These are phyloP conservation scores for Syzygium grande DNA, from an alignment of 345 rosid genomes.

Conservation along the genomic window DNA sequence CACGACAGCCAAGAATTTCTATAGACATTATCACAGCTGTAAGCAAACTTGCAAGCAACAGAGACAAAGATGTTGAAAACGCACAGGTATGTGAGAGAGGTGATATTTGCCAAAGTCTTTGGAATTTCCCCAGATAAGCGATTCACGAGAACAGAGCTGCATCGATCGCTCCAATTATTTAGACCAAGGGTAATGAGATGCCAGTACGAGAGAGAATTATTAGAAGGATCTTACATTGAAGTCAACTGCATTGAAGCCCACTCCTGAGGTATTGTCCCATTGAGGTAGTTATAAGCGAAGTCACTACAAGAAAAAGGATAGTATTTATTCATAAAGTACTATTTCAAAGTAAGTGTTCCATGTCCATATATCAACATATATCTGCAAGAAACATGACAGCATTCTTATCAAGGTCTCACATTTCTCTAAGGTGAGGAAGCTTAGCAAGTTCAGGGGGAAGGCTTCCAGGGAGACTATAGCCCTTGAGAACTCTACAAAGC, in stretches of 20 bases:
- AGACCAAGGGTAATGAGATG: not conserved
- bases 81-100: constrained; percentile 29
- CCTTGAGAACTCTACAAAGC: constrained; percentile 31
- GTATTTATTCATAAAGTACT: not conserved
- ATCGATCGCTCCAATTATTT: not conserved
- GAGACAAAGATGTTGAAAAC: not conserved
- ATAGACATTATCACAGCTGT: not conserved
- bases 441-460: constrained; percentile 52
- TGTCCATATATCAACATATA: not conserved
- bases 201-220: not conserved
- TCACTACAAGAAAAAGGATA: constrained; percentile 10
- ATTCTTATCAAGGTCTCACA: constrained; percentile 27
- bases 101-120: constrained; percentile 24
- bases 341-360: not conserved
- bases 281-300: constrained; percentile 23
- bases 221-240: constrained; percentile 15
- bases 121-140: constrained; percentile 37
- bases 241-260: constrained; percentile 28
- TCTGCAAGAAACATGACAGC: not conserved
- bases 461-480: constrained; percentile 53
- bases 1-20: not conserved
- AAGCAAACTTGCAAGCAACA: not conserved
- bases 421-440: constrained; percentile 43
- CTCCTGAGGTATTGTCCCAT: constrained; percentile 38
- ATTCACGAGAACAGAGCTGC: constrained; percentile 34